phyloP scores from a whole-genome alignment of 129 eudicot genomes.

The Flaveria linearis region DNA sequence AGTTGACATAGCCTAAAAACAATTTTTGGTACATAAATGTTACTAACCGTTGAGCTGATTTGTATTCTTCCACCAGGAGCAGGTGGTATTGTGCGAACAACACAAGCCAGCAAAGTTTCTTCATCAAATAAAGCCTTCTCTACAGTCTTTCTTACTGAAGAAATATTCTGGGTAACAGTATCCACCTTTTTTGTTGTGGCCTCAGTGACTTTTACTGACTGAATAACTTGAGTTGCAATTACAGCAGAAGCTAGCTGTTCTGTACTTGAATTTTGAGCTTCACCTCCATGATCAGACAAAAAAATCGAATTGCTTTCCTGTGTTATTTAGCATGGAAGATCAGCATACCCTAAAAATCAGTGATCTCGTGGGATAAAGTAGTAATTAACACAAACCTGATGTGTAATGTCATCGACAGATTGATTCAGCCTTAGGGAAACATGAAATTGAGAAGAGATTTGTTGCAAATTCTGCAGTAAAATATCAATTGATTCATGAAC shows the following conservation, averaged over 20 bases:
- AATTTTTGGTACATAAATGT: not conserved
- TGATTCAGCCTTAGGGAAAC: conserved; percentile 58
- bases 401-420: conserved; percentile 42
- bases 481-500: conserved; percentile 34
- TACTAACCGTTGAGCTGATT: conserved; percentile 91
- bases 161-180: conserved; percentile 41
- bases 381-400: conserved; percentile 45
- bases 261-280: conserved; percentile 33
- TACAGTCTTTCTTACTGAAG: conserved; percentile 37
- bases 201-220: conserved; percentile 35
- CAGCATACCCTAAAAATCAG: not conserved
- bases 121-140: conserved; percentile 69
- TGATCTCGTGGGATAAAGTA: not conserved
- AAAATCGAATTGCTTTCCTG: conserved; percentile 50
- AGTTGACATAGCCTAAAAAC: not conserved
- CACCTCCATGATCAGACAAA: conserved; percentile 38
- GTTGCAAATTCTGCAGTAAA: conserved; percentile 62
- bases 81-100: conserved; percentile 92
- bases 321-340: conserved; percentile 11
- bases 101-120: conserved; percentile 76
- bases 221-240: conserved; percentile 45
- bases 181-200: conserved; percentile 31
- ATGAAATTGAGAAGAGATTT: conserved; percentile 83
- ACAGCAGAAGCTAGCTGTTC: conserved; percentile 39
- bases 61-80: conserved; percentile 78